Base-by-base conservation (phyloP, 495 filamentous ascomycete genomes). In the Talaromyces proteolyticus region DNA sequence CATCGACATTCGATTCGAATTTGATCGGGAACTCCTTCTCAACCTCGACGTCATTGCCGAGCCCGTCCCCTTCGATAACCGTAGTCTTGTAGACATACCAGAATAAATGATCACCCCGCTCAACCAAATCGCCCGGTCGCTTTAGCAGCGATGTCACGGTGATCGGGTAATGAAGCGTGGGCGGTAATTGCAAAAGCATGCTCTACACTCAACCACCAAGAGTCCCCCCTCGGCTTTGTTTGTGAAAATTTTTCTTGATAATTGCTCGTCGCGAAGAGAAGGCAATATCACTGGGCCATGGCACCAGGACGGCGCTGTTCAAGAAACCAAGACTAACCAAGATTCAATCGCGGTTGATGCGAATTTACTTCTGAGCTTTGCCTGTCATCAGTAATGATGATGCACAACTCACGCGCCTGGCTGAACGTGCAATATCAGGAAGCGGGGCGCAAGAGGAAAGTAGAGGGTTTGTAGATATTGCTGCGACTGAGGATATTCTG, bases 121-220 rank as follows among this genome's bases (percentile, higher is more conserved):
- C 72, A 62, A 99, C 77, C 60, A 76, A 63, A 54, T 95, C 87
- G 64, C 84, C 83, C 5, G 81, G 79, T 57, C 76, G 63, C 67
- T 91, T 91, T 25, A 91, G 81, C 53, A 97, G 75, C 65, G 88
- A 84, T 57, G 82, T 89, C 67, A 99, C 86, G 59, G 89, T 96
- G 73, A 97, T 91, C 53, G 93, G 93, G 68, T 96, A 99, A 66
- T 88, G 88, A 44, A 97, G 78, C 54, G 71, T 69, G 44, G 63
- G 48, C 48, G 76, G 74, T 55, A 79, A 59, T 58, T 69, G 72
- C 57, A 79, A 65, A 61, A 76, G 72, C 76, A 79, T 79, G 49
- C 56, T 66, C 57, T 55, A 12, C 52, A 16, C 44, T 42, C 23
- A 18, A 39, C 40, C 23, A 36, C 46, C 22, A 10, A n/a, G 43